Evolutionary conservation across 2,329 filamentous ascomycete genomes (phyloP).

Genomic region (Fusarium paranaense): DNA sequence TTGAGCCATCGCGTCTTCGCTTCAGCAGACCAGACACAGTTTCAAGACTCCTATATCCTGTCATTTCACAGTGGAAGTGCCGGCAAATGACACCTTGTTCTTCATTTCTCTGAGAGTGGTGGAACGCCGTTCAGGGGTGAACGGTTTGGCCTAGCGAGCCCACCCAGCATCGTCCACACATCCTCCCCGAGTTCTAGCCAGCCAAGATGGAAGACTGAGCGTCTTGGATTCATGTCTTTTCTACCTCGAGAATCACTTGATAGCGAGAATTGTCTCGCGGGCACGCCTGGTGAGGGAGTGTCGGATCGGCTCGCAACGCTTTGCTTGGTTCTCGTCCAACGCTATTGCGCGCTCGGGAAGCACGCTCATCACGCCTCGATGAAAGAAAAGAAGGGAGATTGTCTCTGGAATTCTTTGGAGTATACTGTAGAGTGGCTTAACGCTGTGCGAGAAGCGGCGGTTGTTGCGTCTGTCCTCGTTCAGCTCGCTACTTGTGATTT

Average conservation of each 20-base stretch:
- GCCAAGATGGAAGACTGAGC: neutral
- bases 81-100: neutral
- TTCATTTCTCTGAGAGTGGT: neutral
- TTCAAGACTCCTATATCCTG: no score
- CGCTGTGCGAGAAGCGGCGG: neutral
- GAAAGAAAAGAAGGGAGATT: neutral
- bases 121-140: neutral
- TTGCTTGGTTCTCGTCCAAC: neutral
- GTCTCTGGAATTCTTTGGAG: neutral
- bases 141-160: neutral
- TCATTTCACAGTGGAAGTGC: neutral
- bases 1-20: neutral
- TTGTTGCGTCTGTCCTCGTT: neutral
- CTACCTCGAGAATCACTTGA: no score
- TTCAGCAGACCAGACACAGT: neutral
- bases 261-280: neutral
- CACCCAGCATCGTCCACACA: neutral
- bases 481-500: neutral
- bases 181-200: neutral
- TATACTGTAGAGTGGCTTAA: neutral
- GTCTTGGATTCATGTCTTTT: fast-evolving
- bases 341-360: neutral
- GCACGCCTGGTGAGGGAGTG: neutral
- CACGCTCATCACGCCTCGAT: neutral
- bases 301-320: neutral